Base-by-base conservation (phyloP, 306 rosid species). In the Dryas alaskensis region DNA sequence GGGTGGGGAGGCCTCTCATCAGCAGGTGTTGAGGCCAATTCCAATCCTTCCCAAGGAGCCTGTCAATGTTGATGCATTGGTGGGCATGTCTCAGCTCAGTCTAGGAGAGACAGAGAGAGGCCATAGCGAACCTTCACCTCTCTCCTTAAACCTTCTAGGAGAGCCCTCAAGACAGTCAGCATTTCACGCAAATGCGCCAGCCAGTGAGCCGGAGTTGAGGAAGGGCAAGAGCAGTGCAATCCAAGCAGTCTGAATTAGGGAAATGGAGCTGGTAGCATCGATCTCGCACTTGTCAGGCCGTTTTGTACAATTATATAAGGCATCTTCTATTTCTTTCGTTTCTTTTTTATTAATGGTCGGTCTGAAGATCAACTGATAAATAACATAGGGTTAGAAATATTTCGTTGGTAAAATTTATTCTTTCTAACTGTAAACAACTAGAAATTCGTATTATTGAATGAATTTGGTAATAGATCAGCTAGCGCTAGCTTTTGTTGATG, bases 141-240 rank as follows among this genome's bases (percentile, higher is more conserved):
- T 94, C 60, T 86, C 97, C 72, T 79, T 90, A 62, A 92, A 80
- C 71, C 86, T 88, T 84, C 69, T 83, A 40, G 96, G 96, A 57
- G 90, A 87, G 83, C 90, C 97, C 57, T 87, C 98, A 12, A 88
- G 98, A 86, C 98, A 87, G 78, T 95, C 99, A 0, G 99, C 99
- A 47, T 95, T 95, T 86, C 98, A 92, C 72, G 79, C 93, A 44
- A 95, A 88, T 73, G 88, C 95, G 72, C 88, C 88, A 0, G 96
- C 76, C 40, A 65, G 82, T 57, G 80, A 90, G 67, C 81, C 97
- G 2, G 89, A 86, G 61, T 78, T 94, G 75, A 83, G 78, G 76
- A 73, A 84, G 67, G 93, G 92, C 77, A 84, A 88, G 83, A 87
- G 70, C 77, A 84, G 73, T 8, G 81, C 86, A 73, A 87, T 90